Evolutionary conservation across 345 rosid species (phyloP).

Genomic region (Ailanthus altissimus): DNA sequence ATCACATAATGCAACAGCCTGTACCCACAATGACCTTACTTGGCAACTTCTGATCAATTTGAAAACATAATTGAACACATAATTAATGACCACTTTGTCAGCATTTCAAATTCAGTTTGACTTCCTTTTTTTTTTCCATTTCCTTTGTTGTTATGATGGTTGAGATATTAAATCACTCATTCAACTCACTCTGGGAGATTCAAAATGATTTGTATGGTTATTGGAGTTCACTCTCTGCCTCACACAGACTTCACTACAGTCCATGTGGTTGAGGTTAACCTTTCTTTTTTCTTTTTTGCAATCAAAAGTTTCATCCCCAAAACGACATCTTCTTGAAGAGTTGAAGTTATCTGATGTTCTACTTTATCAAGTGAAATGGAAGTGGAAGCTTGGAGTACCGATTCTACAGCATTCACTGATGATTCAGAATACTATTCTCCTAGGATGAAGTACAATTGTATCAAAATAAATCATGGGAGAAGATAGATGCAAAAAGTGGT

Average conservation of each 20-base stretch:
- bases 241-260: too few species aligned
- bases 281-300: too few species aligned
- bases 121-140: constrained; percentile 1
- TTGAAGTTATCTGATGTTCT: background rate
- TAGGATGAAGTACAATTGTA: background rate
- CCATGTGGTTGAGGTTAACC: too few species aligned
- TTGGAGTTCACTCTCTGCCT: background rate
- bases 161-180: background rate
- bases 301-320: too few species aligned
- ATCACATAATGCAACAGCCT: constrained; percentile 22
- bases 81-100: constrained; percentile 4
- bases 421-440: too few species aligned
- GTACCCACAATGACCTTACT: constrained; percentile 10
- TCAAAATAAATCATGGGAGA: background rate
- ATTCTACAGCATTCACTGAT: too few species aligned
- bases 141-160: background rate
- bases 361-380: background rate
- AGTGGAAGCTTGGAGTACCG: too few species aligned
- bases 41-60: constrained; percentile 12
- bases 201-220: background rate
- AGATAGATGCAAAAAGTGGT: background rate
- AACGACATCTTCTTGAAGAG: too few species aligned
- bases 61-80: background rate
- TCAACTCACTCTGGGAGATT: background rate
- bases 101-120: constrained; percentile 25